phyloP scores from a whole-genome alignment of 305 asterid species.

The Fraxinus ornus region DNA sequence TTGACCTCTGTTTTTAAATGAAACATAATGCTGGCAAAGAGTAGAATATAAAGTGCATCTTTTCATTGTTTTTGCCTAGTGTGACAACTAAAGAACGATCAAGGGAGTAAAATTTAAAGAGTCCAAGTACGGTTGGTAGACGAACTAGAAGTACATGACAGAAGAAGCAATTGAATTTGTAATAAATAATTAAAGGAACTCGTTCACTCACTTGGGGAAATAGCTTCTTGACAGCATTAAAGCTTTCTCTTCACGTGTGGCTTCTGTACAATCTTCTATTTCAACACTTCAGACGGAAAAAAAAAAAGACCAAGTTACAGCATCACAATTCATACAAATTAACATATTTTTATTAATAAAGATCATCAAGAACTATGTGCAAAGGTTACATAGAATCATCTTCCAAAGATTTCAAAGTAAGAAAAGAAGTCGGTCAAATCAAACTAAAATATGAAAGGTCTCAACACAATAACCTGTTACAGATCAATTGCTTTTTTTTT shows the following conservation, averaged over 20 bases:
- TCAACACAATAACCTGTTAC: constrained; percentile 9
- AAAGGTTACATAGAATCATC: constrained; percentile 8
- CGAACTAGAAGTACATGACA: background rate
- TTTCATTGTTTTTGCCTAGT: background rate
- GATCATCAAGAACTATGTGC: constrained; percentile 15
- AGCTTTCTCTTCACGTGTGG: constrained; percentile 35
- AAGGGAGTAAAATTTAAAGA: background rate
- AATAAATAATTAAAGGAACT: constrained; percentile 5
- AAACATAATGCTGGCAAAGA: background rate
- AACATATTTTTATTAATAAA: background rate
- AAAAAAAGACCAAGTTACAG: constrained; percentile 32
- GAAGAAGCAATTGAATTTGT: background rate
- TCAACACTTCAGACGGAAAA: constrained; percentile 45
- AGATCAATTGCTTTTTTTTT: background rate
- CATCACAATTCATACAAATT: constrained; percentile 15
- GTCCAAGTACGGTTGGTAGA: background rate
- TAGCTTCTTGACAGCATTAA: constrained; percentile 39
- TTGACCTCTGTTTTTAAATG: background rate
- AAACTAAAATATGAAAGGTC: constrained; percentile 13
- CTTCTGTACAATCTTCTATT: constrained; percentile 33
- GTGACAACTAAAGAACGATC: background rate
- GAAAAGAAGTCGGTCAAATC: constrained; percentile 8
- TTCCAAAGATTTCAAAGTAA: constrained; percentile 4
- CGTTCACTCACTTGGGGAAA: constrained; percentile 73
- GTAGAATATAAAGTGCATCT: background rate